Percentiles rank a stretch among this genome's conserved stretches.
Conservation (phyloP, 257 asterid genomes). For the Agastache rugosa region DNA sequence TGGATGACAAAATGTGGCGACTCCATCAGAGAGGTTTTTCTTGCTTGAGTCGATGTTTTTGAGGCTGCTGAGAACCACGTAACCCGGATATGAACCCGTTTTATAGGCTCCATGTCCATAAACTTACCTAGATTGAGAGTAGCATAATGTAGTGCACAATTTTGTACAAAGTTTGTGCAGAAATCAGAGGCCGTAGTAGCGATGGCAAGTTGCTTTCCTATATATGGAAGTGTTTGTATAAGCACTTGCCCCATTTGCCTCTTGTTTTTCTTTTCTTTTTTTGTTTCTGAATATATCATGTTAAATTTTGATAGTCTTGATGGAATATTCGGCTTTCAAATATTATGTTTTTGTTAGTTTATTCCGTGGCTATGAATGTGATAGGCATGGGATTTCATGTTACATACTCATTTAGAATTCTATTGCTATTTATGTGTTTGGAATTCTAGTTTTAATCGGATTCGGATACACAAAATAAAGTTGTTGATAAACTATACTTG, state of each 20-base stretch:
- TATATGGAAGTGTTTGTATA: slow-evolving; percentile 31
- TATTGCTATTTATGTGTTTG: no score
- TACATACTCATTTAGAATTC: no score
- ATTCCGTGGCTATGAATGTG: no score
- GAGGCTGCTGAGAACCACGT: slow-evolving; percentile 17
- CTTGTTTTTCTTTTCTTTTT: neutral
- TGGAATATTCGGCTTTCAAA: slow-evolving; percentile 6
- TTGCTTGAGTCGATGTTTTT: slow-evolving; percentile 40
- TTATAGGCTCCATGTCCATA: slow-evolving; percentile 43
- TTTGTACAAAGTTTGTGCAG: slow-evolving; percentile 47
- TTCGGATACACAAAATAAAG: no score
- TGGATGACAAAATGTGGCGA: slow-evolving; percentile 60
- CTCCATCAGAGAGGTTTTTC: slow-evolving; percentile 33
- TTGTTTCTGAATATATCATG: slow-evolving; percentile 12
- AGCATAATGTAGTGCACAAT: slow-evolving; percentile 33
- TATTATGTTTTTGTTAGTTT: no score
- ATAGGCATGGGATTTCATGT: no score
- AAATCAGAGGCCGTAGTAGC: slow-evolving; percentile 27
- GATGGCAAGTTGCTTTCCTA: slow-evolving; percentile 31
- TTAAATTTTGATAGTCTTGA: slow-evolving; percentile 5
- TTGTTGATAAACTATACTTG: no score
- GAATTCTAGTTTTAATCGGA: no score
- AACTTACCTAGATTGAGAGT: slow-evolving; percentile 32
- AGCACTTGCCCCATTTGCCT: slow-evolving; percentile 24
- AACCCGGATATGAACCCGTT: slow-evolving; percentile 22